These are phyloP conservation scores for Termitomyces sp. DNA, from an alignment of 768 basidiomycete genomes.

Conservation along the genomic window DNA sequence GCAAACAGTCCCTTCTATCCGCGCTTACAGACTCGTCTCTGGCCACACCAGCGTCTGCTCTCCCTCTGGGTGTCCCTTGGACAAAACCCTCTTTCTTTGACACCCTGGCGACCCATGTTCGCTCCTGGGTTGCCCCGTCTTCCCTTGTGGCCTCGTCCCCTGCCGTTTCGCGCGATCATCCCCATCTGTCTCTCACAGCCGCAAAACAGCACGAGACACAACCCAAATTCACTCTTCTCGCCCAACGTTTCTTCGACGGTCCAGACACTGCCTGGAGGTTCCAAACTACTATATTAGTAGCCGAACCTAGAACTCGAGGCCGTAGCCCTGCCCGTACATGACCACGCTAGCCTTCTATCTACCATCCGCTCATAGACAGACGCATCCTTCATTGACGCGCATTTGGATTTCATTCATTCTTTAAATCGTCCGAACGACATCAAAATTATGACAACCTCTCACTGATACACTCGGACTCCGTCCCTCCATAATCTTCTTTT, in stretches of 20 bases:
- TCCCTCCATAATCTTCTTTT: constrained; percentile 5
- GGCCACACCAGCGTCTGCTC: constrained; percentile 42
- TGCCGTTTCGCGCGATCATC: constrained; percentile 16
- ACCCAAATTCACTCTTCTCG: constrained; percentile 3
- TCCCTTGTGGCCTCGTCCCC: constrained; percentile 20
- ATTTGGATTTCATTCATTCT: neutral
- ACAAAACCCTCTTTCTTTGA: constrained; percentile 28
- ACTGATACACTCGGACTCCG: constrained; percentile 8
- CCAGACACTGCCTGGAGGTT: constrained; percentile 1
- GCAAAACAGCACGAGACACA: constrained; percentile 2
- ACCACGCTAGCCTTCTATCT: constrained; percentile 17
- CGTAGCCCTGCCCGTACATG: constrained; percentile 35
- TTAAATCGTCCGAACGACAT: constrained; percentile 1
- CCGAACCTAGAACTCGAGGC: constrained; percentile 30
- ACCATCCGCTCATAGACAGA: constrained; percentile 9
- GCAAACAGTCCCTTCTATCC: constrained; percentile 28
- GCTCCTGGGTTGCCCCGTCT: constrained; percentile 39
- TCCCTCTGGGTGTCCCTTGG: constrained; percentile 29
- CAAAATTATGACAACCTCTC: constrained; percentile 10
- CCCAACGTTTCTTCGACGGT: constrained; percentile 15
- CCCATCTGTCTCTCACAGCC: constrained; percentile 3
- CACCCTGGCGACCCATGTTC: constrained; percentile 36
- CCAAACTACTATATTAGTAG: constrained; percentile 1
- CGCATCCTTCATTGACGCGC: constrained; percentile 3
- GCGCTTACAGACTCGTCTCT: constrained; percentile 45